phyloP scores from a whole-genome alignment of 106 monocot genomes.

The Triglochin maritima region DNA sequence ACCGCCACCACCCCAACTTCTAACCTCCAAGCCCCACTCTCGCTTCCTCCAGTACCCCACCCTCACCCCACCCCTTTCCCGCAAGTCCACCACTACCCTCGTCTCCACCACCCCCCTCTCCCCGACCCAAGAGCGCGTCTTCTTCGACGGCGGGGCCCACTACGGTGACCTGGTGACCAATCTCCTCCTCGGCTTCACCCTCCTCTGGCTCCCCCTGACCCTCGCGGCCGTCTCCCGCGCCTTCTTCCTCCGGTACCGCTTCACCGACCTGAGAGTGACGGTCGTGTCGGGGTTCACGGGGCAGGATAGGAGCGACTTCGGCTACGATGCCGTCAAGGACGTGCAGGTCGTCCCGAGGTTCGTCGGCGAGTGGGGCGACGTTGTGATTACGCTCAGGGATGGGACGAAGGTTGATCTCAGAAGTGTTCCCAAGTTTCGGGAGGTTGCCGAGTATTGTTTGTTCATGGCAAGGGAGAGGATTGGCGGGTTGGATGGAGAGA shows the following conservation, averaged over 20 bases:
- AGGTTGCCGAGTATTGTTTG: slow-evolving; percentile 57
- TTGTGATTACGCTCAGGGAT: slow-evolving; percentile 69
- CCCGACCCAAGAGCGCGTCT: slow-evolving; percentile 26
- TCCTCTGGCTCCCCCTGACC: slow-evolving; percentile 69
- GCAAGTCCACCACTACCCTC: slow-evolving; percentile 2
- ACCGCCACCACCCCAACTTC: not conserved
- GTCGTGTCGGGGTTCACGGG: slow-evolving; percentile 64
- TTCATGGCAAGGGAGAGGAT: slow-evolving; percentile 29
- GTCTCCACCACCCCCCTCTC: not conserved
- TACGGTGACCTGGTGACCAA: slow-evolving; percentile 64
- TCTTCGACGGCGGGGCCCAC: slow-evolving; percentile 80
- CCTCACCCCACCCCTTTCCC: slow-evolving; percentile 4
- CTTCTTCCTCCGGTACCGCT: slow-evolving; percentile 69
- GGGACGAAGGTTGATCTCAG: slow-evolving; percentile 67
- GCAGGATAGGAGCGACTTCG: slow-evolving; percentile 61
- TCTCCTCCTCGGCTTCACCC: slow-evolving; percentile 56
- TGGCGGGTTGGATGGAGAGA: slow-evolving; percentile 1
- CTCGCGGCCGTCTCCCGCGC: slow-evolving; percentile 62
- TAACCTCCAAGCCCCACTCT: not conserved
- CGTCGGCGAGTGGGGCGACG: slow-evolving; percentile 69
- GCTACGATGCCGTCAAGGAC: slow-evolving; percentile 33
- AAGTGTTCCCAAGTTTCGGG: slow-evolving; percentile 67
- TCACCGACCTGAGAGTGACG: slow-evolving; percentile 53
- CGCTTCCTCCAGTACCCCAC: slow-evolving; percentile 14
- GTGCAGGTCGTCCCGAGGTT: slow-evolving; percentile 66